These are phyloP conservation scores for Dovyalis caffra DNA, from an alignment of 345 rosid species.

Conservation along the genomic window DNA sequence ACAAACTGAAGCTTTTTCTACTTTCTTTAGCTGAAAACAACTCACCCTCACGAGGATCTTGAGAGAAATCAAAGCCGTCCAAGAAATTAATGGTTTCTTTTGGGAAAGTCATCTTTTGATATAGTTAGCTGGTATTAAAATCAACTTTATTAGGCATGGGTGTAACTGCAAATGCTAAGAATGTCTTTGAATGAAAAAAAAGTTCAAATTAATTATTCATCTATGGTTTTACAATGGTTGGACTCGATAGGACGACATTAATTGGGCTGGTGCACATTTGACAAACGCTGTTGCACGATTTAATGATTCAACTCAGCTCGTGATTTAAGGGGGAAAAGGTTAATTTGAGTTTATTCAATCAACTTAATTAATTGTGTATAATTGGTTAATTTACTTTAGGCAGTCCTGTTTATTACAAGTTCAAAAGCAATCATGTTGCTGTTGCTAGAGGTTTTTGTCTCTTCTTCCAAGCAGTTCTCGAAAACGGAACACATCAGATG, in stretches of 20 bases:
- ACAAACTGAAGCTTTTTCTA: slow-evolving; percentile 13
- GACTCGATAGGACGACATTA: neutral
- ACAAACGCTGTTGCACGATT: slow-evolving; percentile 1
- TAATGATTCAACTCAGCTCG: neutral
- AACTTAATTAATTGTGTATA: neutral
- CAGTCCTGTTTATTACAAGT: neutral
- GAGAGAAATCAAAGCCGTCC: slow-evolving; percentile 28
- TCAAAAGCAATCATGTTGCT: neutral
- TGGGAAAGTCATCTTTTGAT: neutral
- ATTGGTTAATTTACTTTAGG: neutral
- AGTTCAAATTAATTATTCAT: neutral
- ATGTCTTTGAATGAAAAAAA: neutral
- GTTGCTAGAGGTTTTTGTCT: neutral
- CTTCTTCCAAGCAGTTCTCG: neutral
- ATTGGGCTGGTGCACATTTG: neutral
- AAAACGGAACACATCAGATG: neutral
- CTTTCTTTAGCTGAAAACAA: slow-evolving; percentile 13
- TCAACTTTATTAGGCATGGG: neutral
- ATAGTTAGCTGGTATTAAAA: neutral
- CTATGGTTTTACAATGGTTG: neutral
- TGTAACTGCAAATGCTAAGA: neutral
- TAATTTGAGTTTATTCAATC: neutral
- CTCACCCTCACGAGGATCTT: slow-evolving; percentile 30
- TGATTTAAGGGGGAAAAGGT: neutral
- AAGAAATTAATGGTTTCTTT: neutral